Evolutionary conservation across 2,329 filamentous ascomycete species (phyloP).

Genomic region (Penicillium sp.): DNA sequence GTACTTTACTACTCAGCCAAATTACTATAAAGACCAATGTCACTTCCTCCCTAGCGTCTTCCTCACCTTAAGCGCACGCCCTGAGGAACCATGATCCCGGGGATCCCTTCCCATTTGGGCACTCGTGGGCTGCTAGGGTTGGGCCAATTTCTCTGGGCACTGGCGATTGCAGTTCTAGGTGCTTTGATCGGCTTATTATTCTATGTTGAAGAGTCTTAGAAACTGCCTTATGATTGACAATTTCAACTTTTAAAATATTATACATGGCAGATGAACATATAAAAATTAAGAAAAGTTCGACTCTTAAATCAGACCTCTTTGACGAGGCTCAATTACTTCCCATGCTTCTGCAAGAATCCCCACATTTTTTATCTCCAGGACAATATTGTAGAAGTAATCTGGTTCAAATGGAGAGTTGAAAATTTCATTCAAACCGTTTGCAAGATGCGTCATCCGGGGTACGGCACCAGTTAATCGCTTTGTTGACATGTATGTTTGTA

Average conservation of each 20-base stretch:
- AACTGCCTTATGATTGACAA: no score
- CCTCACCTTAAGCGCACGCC: neutral
- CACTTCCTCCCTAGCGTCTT: neutral
- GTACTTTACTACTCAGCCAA: neutral
- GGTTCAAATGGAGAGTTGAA: no score
- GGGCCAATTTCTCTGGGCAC: neutral
- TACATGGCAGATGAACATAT: no score
- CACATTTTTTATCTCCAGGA: no score
- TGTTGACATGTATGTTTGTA: neutral
- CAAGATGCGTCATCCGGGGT: neutral
- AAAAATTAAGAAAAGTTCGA: no score
- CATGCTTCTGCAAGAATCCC: no score
- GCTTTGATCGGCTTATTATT: neutral
- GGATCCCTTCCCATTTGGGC: slow-evolving; percentile 7
- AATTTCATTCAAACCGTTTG: no score
- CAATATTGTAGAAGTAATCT: no score
- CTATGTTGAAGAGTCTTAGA: no score
- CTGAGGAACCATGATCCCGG: neutral
- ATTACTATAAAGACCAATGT: neutral
- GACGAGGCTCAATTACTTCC: no score
- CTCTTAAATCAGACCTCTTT: no score
- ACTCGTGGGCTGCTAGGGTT: slow-evolving; percentile 1
- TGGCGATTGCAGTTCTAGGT: slow-evolving; percentile 3
- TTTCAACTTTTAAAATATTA: no score
- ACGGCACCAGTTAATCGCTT: neutral